Conservation (phyloP, 169 alveolate species). For the Eimeria acervulina region DNA sequence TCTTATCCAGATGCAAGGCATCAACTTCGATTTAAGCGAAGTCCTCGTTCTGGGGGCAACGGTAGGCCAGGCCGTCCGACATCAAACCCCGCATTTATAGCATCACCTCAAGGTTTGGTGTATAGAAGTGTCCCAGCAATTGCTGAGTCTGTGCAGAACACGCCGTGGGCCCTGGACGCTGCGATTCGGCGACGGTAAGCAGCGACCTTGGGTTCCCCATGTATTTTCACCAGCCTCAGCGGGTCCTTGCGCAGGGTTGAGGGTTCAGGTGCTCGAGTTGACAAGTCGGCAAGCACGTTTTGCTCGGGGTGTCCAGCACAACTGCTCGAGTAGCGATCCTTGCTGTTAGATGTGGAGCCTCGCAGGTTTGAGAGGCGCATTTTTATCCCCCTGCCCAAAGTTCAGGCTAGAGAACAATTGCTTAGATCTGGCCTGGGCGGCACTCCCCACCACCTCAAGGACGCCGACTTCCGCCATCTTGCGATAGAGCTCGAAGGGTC, state of each 20-base stretch:
- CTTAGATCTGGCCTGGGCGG: constrained; percentile 88
- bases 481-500: constrained; percentile 87
- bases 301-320: not conserved
- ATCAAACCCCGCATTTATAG: not conserved
- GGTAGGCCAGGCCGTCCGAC: constrained; percentile 34
- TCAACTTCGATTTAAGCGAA: constrained; percentile 90
- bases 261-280: not conserved
- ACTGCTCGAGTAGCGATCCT: not conserved
- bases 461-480: constrained; percentile 86
- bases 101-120: not conserved
- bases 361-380: constrained; percentile 96
- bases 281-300: not conserved
- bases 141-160: constrained; percentile 84
- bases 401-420: constrained; percentile 91
- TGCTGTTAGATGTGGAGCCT: not conserved
- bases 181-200: constrained; percentile 98
- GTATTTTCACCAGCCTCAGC: not conserved
- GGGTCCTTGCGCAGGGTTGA: not conserved
- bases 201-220: not conserved
- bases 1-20: constrained; percentile 99
- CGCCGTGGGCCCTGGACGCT: constrained; percentile 99
- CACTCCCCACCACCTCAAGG: constrained; percentile 90
- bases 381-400: constrained; percentile 99
- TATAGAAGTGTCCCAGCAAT: not conserved
- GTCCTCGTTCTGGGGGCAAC: constrained; percentile 96